These are phyloP conservation scores for Globisporangium viniferum DNA, from an alignment of 352 stramenopile species.

Conservation along the genomic window DNA sequence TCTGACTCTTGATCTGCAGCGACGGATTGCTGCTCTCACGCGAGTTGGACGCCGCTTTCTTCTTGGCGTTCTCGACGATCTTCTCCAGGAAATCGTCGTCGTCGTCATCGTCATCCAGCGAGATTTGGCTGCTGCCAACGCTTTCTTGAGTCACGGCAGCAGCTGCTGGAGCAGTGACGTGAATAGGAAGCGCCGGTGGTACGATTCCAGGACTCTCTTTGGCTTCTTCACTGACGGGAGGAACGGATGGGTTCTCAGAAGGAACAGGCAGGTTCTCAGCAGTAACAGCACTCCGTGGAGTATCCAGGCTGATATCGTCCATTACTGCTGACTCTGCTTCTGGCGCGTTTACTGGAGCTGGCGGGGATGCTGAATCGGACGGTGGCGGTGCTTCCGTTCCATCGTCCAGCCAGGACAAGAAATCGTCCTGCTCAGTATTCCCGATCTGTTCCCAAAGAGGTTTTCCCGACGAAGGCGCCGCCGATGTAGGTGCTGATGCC, in stretches of 20 bases:
- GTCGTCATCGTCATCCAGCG: slow-evolving; percentile 36
- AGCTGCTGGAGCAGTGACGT: neutral
- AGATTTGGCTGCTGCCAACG: slow-evolving; percentile 19
- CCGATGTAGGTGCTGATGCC: neutral
- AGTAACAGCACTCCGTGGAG: neutral
- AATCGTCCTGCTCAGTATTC: slow-evolving; percentile 52
- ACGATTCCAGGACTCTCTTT: neutral
- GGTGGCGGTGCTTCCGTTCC: slow-evolving; percentile 8
- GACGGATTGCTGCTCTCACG: slow-evolving; percentile 58
- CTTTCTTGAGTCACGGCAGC: neutral
- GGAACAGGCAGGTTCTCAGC: neutral
- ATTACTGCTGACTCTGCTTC: neutral
- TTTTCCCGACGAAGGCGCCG: slow-evolving; percentile 11
- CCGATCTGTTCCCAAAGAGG: slow-evolving; percentile 27
- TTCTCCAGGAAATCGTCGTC: slow-evolving; percentile 52
- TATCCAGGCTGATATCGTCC: slow-evolving; percentile 19
- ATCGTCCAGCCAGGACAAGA: slow-evolving; percentile 81
- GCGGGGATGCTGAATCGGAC: neutral
- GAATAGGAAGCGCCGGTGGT: slow-evolving; percentile 18
- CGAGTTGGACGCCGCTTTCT: slow-evolving; percentile 29
- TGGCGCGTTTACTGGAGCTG: neutral
- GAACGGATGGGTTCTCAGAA: neutral
- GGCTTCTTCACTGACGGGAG: neutral
- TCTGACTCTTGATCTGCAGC: slow-evolving; percentile 66
- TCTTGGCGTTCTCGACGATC: slow-evolving; percentile 56